Base-by-base conservation (phyloP, 495 filamentous ascomycete species). In the Penicillium maclennaniae region DNA sequence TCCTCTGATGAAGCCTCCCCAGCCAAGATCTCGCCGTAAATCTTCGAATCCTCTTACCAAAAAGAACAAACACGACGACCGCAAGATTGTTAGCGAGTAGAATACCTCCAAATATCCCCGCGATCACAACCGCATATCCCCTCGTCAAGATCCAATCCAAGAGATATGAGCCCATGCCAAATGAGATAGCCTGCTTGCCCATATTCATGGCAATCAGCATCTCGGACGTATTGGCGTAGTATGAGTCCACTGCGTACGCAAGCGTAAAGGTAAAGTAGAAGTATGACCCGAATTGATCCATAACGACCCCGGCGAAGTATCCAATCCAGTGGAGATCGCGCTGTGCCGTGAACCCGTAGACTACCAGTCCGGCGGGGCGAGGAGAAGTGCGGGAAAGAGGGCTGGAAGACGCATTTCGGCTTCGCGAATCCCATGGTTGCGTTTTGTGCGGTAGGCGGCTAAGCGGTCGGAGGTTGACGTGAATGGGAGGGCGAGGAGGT, bases 141-240 rank as follows among this genome's bases (percentile, higher is more conserved):
- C 66, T 61, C 48, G 75, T 56, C 61, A 79, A 45, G 10, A 84
- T 79, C 83, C 82, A 86, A 49, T 76, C 69, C 19, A 86, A 65
- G 41, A 86, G 55, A 52, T 81, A 77, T 17, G 80, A 60, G 5
- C 82, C 81, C 70, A 85, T 80, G 3, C 80, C 83, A 55, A 86
- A 85, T 45, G 70, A 76, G 43, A 86, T 82, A 5, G 79, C 76
- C 62, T 84, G 81, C 53, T 86, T 86, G n/a, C 83, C 83, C 21
- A 86, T 58, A 54, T 84, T 85, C 81, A 86, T 84, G 3, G 80
- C 81, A 56, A 86, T 86, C 26, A 86, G 67, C 83, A 86, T 84
- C 60, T 86, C 82, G 0, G 69, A 74, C 9, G 76, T 76, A 47
- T 83, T 83, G 2, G 76, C 69, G n/a, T 74, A 71, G 57, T 84